These are phyloP conservation scores for Podospora bellae-mahoneyi DNA, from an alignment of 495 filamentous ascomycete species.

Conservation along the genomic window DNA sequence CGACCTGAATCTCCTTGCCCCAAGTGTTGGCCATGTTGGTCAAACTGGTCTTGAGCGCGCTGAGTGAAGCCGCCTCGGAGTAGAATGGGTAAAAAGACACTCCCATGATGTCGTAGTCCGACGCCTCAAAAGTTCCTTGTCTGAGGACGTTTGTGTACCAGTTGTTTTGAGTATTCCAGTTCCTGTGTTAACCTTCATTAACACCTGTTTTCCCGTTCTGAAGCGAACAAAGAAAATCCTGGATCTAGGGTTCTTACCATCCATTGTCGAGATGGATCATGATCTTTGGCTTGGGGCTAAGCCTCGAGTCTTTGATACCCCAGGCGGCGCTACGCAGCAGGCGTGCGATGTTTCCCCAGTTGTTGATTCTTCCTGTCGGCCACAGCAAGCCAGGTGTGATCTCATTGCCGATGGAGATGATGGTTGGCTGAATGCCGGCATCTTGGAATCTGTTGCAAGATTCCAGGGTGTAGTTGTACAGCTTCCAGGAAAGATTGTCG, in stretches of 20 bases:
- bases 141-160: conserved; percentile 59
- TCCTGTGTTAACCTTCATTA: conserved; percentile 28
- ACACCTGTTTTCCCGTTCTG: not conserved
- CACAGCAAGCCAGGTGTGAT: conserved; percentile 62
- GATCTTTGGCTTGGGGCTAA: conserved; percentile 56
- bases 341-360: conserved; percentile 56
- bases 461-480: conserved; percentile 64
- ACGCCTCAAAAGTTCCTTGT: conserved; percentile 46
- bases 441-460: conserved; percentile 58
- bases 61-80: conserved; percentile 51
- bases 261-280: conserved; percentile 70
- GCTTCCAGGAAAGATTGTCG: conserved; percentile 54
- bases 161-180: conserved; percentile 59
- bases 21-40: conserved; percentile 57
- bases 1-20: conserved; percentile 59
- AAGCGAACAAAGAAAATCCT: not conserved
- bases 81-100: conserved; percentile 72
- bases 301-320: conserved; percentile 59
- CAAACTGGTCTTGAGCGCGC: conserved; percentile 53
- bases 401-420: conserved; percentile 69
- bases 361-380: conserved; percentile 54
- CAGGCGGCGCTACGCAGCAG: conserved; percentile 60
- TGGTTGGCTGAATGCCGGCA: conserved; percentile 52
- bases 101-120: conserved; percentile 67
- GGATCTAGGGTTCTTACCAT: conserved; percentile 36